Evolutionary conservation across 163 green algal species (phyloP).

Genomic region (Scenedesmus sp.): DNA sequence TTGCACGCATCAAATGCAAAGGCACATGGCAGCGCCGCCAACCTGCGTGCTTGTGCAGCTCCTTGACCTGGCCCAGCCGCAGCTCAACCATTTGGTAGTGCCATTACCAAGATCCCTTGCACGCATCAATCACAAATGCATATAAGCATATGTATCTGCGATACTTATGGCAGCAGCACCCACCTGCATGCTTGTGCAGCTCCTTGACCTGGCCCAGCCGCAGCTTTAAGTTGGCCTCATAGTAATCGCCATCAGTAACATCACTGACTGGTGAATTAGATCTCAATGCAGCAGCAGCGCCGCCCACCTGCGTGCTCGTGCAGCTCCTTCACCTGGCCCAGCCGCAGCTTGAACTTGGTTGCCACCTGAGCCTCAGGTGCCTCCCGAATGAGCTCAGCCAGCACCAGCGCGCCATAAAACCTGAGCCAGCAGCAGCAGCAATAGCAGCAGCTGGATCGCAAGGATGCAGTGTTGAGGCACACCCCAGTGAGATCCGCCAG

Average conservation of each 20-base stretch:
- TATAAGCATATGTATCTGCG: too few relatives aligned
- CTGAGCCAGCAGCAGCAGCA: constrained; percentile 24
- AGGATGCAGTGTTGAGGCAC: too few relatives aligned
- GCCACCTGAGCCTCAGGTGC: constrained; percentile 50
- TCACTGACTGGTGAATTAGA: too few relatives aligned
- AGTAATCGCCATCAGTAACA: too few relatives aligned
- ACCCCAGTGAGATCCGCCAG: too few relatives aligned
- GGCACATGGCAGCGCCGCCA: not conserved
- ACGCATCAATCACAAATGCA: too few relatives aligned
- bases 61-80: constrained; percentile 63
- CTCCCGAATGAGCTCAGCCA: constrained; percentile 83
- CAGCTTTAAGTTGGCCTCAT: constrained; percentile 67
- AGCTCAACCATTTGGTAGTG: constrained; percentile 47
- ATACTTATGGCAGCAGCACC: too few relatives aligned
- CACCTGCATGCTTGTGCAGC: constrained; percentile 81
- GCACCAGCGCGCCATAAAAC: constrained; percentile 83
- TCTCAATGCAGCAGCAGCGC: too few relatives aligned
- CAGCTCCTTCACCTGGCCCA: constrained; percentile 70
- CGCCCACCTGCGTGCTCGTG: constrained; percentile 76
- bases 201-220: constrained; percentile 63
- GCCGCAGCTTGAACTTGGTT: constrained; percentile 68
- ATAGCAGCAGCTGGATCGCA: not conserved
- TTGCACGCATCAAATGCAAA: too few relatives aligned
- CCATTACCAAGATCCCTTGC: too few relatives aligned
- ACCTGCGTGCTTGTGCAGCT: constrained; percentile 81